Percentiles rank a stretch among this genome's conserved stretches.
Evolutionary conservation across 2,329 filamentous ascomycete genomes (phyloP).

Genomic region (Coleophoma crateriformis): DNA sequence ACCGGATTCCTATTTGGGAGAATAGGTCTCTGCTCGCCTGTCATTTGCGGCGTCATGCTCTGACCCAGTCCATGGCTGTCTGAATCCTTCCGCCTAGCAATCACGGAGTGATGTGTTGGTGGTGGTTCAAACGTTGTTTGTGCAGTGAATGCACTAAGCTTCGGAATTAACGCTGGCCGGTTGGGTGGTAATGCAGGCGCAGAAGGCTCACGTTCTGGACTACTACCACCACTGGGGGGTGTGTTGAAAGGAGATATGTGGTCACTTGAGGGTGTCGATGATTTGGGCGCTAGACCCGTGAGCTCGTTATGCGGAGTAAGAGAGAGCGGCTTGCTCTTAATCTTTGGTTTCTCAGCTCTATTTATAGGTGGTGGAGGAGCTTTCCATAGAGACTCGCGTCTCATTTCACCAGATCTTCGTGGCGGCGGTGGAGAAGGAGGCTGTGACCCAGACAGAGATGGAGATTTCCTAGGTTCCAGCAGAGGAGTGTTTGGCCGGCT

Average conservation of each 20-base stretch:
- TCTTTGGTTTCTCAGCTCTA: conserved; percentile 71
- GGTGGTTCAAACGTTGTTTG: conserved; percentile 41
- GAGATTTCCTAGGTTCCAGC: conserved; percentile 41
- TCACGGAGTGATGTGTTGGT: conserved; percentile 44
- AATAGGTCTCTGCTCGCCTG: conserved; percentile 39
- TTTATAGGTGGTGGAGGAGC: conserved; percentile 68
- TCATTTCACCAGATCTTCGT: conserved; percentile 53
- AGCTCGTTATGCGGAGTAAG: conserved; percentile 27
- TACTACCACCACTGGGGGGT: conserved; percentile 69
- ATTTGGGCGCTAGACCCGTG: conserved; percentile 14
- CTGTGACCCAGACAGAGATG: conserved; percentile 39
- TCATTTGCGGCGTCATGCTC: conserved; percentile 33
- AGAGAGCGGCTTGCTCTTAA: conserved; percentile 31
- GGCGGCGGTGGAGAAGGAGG: conserved; percentile 61
- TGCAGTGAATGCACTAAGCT: conserved; percentile 17
- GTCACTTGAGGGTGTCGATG: conserved; percentile 8
- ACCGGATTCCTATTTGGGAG: conserved; percentile 42
- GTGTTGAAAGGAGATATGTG: conserved; percentile 76
- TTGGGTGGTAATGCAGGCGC: conserved; percentile 43
- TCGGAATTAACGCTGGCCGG: conserved; percentile 37
- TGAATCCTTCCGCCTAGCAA: conserved; percentile 35
- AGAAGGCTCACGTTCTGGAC: conserved; percentile 44
- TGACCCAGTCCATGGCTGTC: conserved; percentile 35
- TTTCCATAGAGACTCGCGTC: conserved; percentile 35
- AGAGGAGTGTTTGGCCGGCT: conserved; percentile 49